Conservation (phyloP, 768 basidiomycete species). For the Trichaptum fuscoviolaceum region DNA sequence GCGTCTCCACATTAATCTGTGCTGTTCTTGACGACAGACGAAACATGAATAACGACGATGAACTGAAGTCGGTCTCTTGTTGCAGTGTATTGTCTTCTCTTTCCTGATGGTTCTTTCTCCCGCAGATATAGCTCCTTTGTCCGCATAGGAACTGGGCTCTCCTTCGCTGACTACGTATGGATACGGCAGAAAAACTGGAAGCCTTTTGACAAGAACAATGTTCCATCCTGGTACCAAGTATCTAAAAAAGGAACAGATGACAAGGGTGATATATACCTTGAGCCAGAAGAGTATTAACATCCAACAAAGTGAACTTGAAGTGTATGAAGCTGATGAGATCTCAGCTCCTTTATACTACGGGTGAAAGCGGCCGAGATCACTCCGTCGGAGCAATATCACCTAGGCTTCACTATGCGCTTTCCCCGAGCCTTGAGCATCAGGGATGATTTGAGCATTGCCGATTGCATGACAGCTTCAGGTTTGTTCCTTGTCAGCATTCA, state of each 20-base stretch:
- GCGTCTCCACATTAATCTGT: slow-evolving; percentile 85
- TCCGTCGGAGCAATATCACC: slow-evolving; percentile 69
- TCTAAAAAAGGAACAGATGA: slow-evolving; percentile 63
- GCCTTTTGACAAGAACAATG: slow-evolving; percentile 63
- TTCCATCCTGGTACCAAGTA: slow-evolving; percentile 65
- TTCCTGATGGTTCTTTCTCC: too few relatives aligned
- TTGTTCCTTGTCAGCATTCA: slow-evolving; percentile 6
- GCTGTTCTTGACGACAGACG: slow-evolving; percentile 79
- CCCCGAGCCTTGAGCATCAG: slow-evolving; percentile 79
- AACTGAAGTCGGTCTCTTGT: slow-evolving; percentile 46
- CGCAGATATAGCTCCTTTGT: slow-evolving; percentile 56
- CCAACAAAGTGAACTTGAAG: background rate
- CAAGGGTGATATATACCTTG: slow-evolving; percentile 86
- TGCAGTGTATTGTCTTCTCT: background rate
- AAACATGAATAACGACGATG: slow-evolving; percentile 49
- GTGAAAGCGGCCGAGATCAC: slow-evolving; percentile 94
- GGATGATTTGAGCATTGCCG: slow-evolving; percentile 66
- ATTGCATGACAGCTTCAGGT: slow-evolving; percentile 73
- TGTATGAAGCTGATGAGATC: slow-evolving; percentile 5
- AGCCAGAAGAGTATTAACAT: slow-evolving; percentile 71
- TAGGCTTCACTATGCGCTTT: slow-evolving; percentile 91
- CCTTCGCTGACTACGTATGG: slow-evolving; percentile 83
- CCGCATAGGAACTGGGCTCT: slow-evolving; percentile 86
- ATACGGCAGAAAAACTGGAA: slow-evolving; percentile 82
- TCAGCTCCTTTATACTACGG: slow-evolving; percentile 87